Evolutionary conservation across 2,329 filamentous ascomycete genomes (phyloP).

Genomic region (Incumbomyces lentus): DNA sequence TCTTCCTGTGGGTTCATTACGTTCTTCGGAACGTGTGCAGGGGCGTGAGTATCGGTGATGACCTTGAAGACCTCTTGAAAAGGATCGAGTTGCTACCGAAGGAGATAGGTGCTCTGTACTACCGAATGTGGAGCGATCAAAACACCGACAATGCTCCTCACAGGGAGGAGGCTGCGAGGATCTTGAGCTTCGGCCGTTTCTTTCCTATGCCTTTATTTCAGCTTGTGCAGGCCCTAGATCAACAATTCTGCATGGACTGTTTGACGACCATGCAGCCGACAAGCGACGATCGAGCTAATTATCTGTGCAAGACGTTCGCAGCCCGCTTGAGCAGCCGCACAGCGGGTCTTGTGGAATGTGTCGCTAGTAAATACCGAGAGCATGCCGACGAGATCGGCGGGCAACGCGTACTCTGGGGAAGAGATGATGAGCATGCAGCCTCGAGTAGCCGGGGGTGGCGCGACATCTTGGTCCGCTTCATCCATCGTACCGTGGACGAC

Average conservation of each 20-base stretch:
- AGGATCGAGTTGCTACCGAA: not conserved
- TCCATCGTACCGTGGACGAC: constrained; percentile 1
- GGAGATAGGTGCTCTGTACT: constrained; percentile 2
- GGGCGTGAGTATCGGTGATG: constrained; percentile 5
- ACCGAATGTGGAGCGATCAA: not conserved
- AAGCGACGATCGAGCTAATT: not conserved
- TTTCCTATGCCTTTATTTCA: not conserved
- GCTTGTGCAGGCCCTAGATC: not conserved
- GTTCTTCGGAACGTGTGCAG: not conserved
- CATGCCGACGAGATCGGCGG: no score
- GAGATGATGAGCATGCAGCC: not conserved
- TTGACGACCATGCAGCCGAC: not conserved
- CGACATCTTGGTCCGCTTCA: not conserved
- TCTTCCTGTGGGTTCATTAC: constrained; percentile 11
- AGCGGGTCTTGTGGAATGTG: not conserved
- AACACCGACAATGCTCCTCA: not conserved
- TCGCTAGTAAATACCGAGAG: not conserved
- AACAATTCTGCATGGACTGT: not conserved
- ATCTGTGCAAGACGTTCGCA: not conserved
- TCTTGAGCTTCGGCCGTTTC: not conserved
- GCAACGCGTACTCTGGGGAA: not conserved
- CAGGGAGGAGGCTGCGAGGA: not conserved
- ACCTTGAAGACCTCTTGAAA: not conserved
- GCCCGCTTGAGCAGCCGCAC: not conserved
- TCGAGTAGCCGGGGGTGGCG: no score